Evolutionary conservation across 1,139 yeast species (phyloP).

Genomic region (Debaryomyces fabryi): DNA sequence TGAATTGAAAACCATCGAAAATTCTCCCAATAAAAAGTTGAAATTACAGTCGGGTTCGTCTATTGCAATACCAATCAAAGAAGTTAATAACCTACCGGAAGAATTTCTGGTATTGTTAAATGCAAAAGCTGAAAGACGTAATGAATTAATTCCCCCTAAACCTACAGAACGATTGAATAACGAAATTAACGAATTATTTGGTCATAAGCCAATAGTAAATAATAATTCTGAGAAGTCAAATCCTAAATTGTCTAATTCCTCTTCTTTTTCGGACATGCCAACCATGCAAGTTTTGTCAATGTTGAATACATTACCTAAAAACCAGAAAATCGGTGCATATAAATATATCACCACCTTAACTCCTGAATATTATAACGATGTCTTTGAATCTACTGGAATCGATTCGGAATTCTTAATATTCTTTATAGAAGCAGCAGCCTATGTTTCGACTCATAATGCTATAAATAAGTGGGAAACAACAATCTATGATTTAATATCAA

Average conservation of each 20-base stretch:
- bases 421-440: slow-evolving; percentile 48
- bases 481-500: slow-evolving; percentile 20
- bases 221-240: background rate
- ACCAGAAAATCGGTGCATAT: slow-evolving; percentile 38
- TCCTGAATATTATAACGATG: slow-evolving; percentile 26
- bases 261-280: slow-evolving; percentile 24
- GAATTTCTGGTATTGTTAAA: slow-evolving; percentile 25
- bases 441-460: slow-evolving; percentile 18
- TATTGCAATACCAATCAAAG: slow-evolving; percentile 39
- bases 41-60: slow-evolving; percentile 8
- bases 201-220: background rate
- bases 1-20: slow-evolving; percentile 26
- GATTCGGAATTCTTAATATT: slow-evolving; percentile 60
- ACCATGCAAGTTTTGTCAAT: slow-evolving; percentile 36
- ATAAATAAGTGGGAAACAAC: slow-evolving; percentile 23
- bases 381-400: slow-evolving; percentile 53
- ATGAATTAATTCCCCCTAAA: background rate
- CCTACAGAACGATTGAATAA: slow-evolving; percentile 9
- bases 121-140: slow-evolving; percentile 2
- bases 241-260: background rate
- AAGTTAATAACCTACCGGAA: slow-evolving; percentile 50
- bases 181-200: slow-evolving; percentile 20
- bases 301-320: slow-evolving; percentile 29
- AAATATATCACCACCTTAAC: slow-evolving; percentile 41
- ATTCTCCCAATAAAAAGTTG: slow-evolving; percentile 16